Base-by-base conservation (phyloP, 192 early-diverging fungal species). In the Irineochytrium annulatum region DNA sequence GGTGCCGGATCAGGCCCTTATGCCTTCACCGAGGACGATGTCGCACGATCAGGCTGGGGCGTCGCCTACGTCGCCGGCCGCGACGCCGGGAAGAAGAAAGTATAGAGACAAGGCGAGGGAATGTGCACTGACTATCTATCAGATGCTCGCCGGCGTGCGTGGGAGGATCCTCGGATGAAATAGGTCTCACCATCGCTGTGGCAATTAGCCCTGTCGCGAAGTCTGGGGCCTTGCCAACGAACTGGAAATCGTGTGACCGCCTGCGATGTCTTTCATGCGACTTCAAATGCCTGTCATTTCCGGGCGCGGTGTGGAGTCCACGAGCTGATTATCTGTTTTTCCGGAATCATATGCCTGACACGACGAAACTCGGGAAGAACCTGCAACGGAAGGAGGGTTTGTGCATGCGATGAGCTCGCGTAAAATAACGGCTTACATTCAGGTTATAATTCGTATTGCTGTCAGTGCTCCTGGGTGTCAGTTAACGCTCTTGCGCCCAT, bases 311-410 rank as follows among this genome's bases (percentile, higher is more conserved):
- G 17, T 67, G 65, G 65, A 51, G n/a, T 17, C 27, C 28, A 13
- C 27, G 34, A n/a, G 37, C 33, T 5, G 65, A 67, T 41, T 67
- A 67, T 33, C 58, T 67, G 19, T 67, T 67, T 43, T 60, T 67
- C 48, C 56, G 65, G 26, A 67, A 67, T 11, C 44, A 67, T 43
- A 67, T 67, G 65, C 65, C 65, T 1, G 57, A 67, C 33, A 44
- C n/a, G 0, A 41, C 48, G 28, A 61, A 52, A 37, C 27, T 67
- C 32, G 48, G 34, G 30, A 58, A 67, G 19, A 59, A 53, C 20
- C 35, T 67, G 46, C 46, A 49, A 24, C 8, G 46, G 22, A 49
- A 49, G 46, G 5, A 49, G 8, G 46, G 46, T 49, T 22, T 49
- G 6, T 41, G n/a, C n/a, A 41, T 41, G 37, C 8, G 37, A 41